Conservation (phyloP, 768 basidiomycete species). For the Leccinum arenicola region DNA sequence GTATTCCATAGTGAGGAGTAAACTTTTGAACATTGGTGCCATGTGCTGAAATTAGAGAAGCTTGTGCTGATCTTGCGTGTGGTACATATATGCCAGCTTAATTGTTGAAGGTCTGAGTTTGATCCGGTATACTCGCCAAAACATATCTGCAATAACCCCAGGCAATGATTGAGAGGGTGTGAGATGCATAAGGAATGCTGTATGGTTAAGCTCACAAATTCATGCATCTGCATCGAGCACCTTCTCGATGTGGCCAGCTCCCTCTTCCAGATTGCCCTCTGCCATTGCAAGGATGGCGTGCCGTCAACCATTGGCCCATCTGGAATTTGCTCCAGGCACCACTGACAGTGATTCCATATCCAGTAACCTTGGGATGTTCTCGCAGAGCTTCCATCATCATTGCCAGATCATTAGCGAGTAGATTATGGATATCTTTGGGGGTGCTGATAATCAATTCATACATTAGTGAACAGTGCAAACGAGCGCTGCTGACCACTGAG, state of each 20-base stretch:
- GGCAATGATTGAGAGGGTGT: slow-evolving; percentile 66
- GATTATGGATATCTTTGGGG: slow-evolving; percentile 54
- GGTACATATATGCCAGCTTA: slow-evolving; percentile 88
- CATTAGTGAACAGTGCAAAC: not conserved
- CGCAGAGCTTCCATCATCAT: slow-evolving; percentile 82
- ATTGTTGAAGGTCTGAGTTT: slow-evolving; percentile 49
- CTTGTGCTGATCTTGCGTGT: slow-evolving; percentile 87
- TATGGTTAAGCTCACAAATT: slow-evolving; percentile 65
- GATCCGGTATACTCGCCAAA: slow-evolving; percentile 63
- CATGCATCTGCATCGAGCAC: slow-evolving; percentile 89
- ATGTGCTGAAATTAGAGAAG: slow-evolving; percentile 97
- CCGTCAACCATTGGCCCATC: slow-evolving; percentile 54
- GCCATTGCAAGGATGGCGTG: slow-evolving; percentile 61
- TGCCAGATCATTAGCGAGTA: slow-evolving; percentile 70
- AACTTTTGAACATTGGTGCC: slow-evolving; percentile 95
- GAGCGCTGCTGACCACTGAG: slow-evolving; percentile 46
- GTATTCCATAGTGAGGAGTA: slow-evolving; percentile 62
- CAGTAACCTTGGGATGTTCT: slow-evolving; percentile 94
- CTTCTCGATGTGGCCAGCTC: slow-evolving; percentile 85
- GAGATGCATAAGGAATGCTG: slow-evolving; percentile 1
- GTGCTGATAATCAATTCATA: slow-evolving; percentile 42
- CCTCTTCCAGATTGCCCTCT: slow-evolving; percentile 73
- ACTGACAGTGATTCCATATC: slow-evolving; percentile 97
- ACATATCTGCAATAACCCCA: slow-evolving; percentile 95
- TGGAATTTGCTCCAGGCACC: slow-evolving; percentile 90